Evolutionary conservation across 2,329 filamentous ascomycete genomes (phyloP), one percentile per base, ranked within the genome.

Genomic region (Penicillium sclerotiorum): DNA sequence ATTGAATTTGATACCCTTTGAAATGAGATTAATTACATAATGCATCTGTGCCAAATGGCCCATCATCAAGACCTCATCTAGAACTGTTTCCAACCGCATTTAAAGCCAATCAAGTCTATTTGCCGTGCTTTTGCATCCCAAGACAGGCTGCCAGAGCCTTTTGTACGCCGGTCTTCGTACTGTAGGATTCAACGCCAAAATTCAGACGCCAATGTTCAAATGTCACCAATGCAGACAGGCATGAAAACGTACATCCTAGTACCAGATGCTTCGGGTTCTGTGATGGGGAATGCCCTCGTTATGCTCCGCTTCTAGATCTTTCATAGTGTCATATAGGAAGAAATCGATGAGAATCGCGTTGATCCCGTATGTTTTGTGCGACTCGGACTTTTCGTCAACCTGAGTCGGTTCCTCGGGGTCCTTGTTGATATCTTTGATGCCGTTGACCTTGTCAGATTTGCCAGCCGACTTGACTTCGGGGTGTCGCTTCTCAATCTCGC

Each of bases 341-440:
- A 97, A 99, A 71, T 99, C 94, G 56, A 99, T 94, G 61, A 99
- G 72, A 32, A 97, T 90, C 21, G 94, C 92, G 67, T 99, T 99
- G 55, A 87, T 70, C 13, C 75, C 73, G 60, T 58, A 61, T 54
- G 56, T 52, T 50, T 59, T 50, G 45, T 49, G 49, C 8, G 18
- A 4, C 23, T 23, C 45, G 13, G 18, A 4, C 23, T 23, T 45
- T 17, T 57, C 50, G 15, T 40, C 39, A 12, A 44, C 41, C 5
- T 55, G 49, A 8, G 44, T 47, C n/a, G n/a, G n/a, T 21, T 27
- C 23, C 32, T 13, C 49, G 30, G 36, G 47, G 22, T 45, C 30
- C n/a, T 32, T 20, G 11, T 25, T 55, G 23, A 32, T 35, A 17
- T 33, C 28, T 13, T 30, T 45, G 12, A 33, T 5, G 5, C 18